Base-by-base conservation (phyloP, 345 rosid species). In the Acer negundo region DNA sequence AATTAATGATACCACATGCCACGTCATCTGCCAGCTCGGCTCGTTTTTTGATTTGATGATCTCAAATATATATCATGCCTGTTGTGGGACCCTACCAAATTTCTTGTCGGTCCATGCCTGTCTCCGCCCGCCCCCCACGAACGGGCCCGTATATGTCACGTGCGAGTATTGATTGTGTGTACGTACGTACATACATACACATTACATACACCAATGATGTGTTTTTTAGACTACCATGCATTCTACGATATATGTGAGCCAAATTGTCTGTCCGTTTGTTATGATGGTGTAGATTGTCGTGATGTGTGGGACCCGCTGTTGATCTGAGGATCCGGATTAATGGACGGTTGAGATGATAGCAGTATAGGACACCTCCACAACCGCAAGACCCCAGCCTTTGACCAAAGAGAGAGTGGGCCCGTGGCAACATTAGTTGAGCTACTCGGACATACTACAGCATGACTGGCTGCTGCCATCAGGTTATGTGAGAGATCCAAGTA, bases 1-100 rank as follows among this genome's bases (percentile, higher is more conserved):
- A 58, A 44, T 51, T 10, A 59, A 75, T 79, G 58, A 79, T 68
- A 16, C 0, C 31, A 4, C 10, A 10, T 35, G 80, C 74, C 80
- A 61, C 58, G 69, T 80, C 73, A 80, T 5, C 69, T 0, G 16
- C 76, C 68, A 75, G 79, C 67, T 75, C 79, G 75, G 15, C 22
- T 19, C 47, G 10, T 0, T 4, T 16, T 13, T 15, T 49, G 19
- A 13, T 35, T 35, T 3, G 17, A 5, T 42, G 46, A 42, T 28
- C 38, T 22, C 11, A 47, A 51, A 26, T 28, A 64, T 75, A 8
- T 42, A 9, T 42, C 46, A 42, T 8, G 46, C 10, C 49, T 46
- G 49, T 10, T 46, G 49, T 10, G 3, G 49, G 49, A 46, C 15
- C 49, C 49, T 15, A 46, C 49, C 13, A 46, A 9, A 10, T 42